Percentiles rank a stretch among this genome's conserved stretches.
These are phyloP conservation scores for Kwoniella pini DNA, from an alignment of 768 basidiomycete genomes.

Conservation along the genomic window DNA sequence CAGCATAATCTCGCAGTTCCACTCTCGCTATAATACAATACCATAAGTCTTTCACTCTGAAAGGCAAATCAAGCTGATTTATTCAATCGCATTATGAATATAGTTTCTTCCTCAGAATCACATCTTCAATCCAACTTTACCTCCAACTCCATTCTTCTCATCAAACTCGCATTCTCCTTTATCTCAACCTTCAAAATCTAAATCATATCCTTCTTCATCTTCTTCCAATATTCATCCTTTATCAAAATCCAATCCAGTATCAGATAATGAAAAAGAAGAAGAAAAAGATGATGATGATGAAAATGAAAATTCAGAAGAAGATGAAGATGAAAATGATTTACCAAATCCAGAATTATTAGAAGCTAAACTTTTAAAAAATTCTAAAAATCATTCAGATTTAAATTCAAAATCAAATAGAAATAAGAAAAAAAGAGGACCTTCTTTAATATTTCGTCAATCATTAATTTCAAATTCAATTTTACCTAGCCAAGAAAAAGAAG, in stretches of 20 bases:
- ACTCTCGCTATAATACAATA: too few species aligned
- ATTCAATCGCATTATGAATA: too few species aligned
- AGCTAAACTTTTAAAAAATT: constrained; percentile 22
- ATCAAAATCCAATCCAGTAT: background rate
- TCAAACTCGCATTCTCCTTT: constrained; percentile 71
- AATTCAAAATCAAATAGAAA: constrained; percentile 2
- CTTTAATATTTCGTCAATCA: constrained; percentile 47
- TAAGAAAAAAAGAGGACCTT: constrained; percentile 46
- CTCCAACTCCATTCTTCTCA: constrained; percentile 61
- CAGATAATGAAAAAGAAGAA: constrained; percentile 14
- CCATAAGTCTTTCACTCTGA: too few species aligned
- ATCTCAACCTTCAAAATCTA: constrained; percentile 4
- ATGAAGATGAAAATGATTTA: constrained; percentile 37
- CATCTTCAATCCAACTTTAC: constrained; percentile 66
- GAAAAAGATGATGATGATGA: constrained; percentile 20
- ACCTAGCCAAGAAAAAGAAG: background rate
- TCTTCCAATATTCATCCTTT: background rate
- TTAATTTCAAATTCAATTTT: constrained; percentile 9
- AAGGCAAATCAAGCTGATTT: constrained; percentile 9
- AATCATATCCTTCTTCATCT: constrained; percentile 9
- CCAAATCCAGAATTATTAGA: constrained; percentile 48
- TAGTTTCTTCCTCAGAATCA: constrained; percentile 45
- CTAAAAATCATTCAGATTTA: constrained; percentile 10
- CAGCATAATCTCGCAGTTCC: background rate
- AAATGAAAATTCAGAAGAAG: constrained; percentile 16